Conservation (phyloP, 2,329 filamentous ascomycete species). For the Huntiella abstrusa region DNA sequence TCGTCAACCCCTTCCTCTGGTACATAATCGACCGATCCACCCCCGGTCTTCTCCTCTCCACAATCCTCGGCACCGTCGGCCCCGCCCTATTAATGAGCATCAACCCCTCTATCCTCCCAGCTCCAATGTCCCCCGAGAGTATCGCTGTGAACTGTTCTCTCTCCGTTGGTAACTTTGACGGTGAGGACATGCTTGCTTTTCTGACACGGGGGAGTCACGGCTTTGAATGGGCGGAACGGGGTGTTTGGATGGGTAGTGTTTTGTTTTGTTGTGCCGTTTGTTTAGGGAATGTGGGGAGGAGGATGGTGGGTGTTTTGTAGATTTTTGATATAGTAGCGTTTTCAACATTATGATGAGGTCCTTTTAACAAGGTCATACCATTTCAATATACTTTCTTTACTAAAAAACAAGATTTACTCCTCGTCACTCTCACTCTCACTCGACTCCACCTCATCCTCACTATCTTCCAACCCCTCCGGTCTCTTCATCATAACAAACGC, state of each 20-base stretch:
- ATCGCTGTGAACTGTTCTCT: constrained; percentile 11
- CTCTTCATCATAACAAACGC: constrained; percentile 68
- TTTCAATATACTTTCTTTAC: too few relatives aligned
- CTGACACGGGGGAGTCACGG: constrained; percentile 34
- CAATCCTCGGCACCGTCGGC: constrained; percentile 52
- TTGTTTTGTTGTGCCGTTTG: constrained; percentile 89
- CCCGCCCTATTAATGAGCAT: constrained; percentile 56
- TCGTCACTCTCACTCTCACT: constrained; percentile 22
- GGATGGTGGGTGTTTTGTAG: constrained; percentile 32
- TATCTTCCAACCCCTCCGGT: constrained; percentile 40
- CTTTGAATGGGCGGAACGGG: constrained; percentile 48
- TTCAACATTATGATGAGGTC: too few relatives aligned
- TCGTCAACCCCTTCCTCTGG: constrained; percentile 88
- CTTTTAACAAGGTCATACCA: too few relatives aligned
- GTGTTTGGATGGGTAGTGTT: constrained; percentile 82
- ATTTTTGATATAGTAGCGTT: not conserved
- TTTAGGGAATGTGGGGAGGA: constrained; percentile 85
- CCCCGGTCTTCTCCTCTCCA: constrained; percentile 64
- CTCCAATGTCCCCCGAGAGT: constrained; percentile 30
- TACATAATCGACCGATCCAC: constrained; percentile 85
- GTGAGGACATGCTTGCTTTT: constrained; percentile 17
- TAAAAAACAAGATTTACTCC: constrained; percentile 11
- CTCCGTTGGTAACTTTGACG: constrained; percentile 7
- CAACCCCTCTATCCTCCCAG: constrained; percentile 60
- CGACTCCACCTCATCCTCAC: constrained; percentile 22